Evolutionary conservation across 495 filamentous ascomycete species (phyloP).

Genomic region (Thozetella sp.): DNA sequence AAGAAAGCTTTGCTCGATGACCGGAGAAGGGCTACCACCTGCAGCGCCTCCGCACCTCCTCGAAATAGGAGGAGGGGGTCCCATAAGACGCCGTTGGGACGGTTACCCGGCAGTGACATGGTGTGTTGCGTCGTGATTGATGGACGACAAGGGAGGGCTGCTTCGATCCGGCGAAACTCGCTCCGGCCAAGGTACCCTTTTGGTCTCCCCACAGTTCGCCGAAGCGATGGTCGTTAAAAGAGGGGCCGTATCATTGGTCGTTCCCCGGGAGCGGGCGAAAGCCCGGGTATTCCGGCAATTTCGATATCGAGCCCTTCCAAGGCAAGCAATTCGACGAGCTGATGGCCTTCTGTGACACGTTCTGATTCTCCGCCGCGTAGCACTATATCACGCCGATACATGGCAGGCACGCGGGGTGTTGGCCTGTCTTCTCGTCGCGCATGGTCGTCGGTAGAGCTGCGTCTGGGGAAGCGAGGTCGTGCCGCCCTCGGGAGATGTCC

Average conservation of each 20-base stretch:
- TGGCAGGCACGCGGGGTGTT: neutral
- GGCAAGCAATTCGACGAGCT: neutral
- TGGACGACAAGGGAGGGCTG: neutral
- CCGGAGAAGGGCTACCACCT: neutral
- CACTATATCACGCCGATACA: neutral
- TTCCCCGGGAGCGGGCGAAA: neutral
- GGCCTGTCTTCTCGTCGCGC: neutral
- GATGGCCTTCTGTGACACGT: neutral
- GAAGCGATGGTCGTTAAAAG: conserved; percentile 8
- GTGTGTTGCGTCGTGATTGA: neutral
- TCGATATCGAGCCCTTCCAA: neutral
- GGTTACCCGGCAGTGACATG: neutral
- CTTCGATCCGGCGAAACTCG: conserved; percentile 14
- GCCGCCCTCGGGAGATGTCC: neutral
- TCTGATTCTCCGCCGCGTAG: neutral
- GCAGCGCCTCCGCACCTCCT: neutral
- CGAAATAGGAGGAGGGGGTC: neutral
- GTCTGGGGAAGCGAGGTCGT: neutral
- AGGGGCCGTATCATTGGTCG: conserved; percentile 12
- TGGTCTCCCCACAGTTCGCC: conserved; percentile 1
- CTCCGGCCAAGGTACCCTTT: conserved; percentile 10
- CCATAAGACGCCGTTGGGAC: neutral
- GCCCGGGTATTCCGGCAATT: conserved; percentile 13
- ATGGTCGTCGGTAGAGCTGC: neutral
- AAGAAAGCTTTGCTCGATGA: neutral